A percentile compares a stretch with the other conserved stretches of the same genome.
Evolutionary conservation across 2,329 filamentous ascomycete genomes (phyloP).

Genomic region (Trichoderma harzianum): DNA sequence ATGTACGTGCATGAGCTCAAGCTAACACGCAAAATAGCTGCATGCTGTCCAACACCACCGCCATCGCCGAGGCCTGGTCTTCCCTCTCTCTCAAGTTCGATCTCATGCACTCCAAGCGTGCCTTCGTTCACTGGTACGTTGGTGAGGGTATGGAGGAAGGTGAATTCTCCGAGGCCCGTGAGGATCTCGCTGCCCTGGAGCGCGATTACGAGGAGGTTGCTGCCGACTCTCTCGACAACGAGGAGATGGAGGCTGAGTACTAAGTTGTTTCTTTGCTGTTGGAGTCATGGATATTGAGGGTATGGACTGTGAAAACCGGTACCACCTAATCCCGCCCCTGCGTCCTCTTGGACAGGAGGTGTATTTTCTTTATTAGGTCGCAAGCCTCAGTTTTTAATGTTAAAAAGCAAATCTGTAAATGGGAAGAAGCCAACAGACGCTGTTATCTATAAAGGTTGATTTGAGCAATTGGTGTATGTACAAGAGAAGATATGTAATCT

Average conservation of each 20-base stretch:
- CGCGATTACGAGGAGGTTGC: slow-evolving; percentile 99
- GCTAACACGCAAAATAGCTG: slow-evolving; percentile 53
- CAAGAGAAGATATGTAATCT: background rate
- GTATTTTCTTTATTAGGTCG: slow-evolving; percentile 40
- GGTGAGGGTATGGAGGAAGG: slow-evolving; percentile 99
- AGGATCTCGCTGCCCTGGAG: slow-evolving; percentile 96
- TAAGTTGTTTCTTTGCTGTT: slow-evolving; percentile 44
- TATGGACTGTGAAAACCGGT: slow-evolving; percentile 19
- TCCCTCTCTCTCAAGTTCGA: slow-evolving; percentile 98
- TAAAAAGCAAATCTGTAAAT: slow-evolving; percentile 34
- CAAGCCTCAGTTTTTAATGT: slow-evolving; percentile 38
- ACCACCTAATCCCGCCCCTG: slow-evolving; percentile 30
- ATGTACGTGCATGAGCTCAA: background rate
- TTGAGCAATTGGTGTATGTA: slow-evolving; percentile 2
- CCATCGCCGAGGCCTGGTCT: slow-evolving; percentile 97
- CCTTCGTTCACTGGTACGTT: slow-evolving; percentile 99
- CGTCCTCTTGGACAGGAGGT: slow-evolving; percentile 31
- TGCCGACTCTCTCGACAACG: slow-evolving; percentile 85
- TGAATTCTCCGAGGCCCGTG: slow-evolving; percentile 98
- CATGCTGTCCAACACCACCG: slow-evolving; percentile 99
- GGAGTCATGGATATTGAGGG: slow-evolving; percentile 16
- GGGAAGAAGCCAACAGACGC: slow-evolving; percentile 20
- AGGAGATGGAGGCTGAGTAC: slow-evolving; percentile 89
- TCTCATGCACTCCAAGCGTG: slow-evolving; percentile 99
- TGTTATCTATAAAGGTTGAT: slow-evolving; percentile 18